phyloP scores from a whole-genome alignment of 805 yeast species.

The Wickerhamomyces mucosus region DNA sequence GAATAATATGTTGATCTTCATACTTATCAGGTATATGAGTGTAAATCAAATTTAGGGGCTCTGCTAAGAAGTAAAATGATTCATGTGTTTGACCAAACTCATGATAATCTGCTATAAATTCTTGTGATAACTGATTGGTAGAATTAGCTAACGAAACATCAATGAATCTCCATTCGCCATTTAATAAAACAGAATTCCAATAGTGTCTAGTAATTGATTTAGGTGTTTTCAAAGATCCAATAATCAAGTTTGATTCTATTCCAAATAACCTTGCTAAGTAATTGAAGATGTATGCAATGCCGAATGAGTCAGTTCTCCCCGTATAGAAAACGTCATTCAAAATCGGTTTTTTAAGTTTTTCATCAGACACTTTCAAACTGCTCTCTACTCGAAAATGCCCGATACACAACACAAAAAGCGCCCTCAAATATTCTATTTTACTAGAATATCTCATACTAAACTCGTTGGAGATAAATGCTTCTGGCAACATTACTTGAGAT shows the following conservation, averaged over 20 bases:
- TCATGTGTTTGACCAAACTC: constrained; percentile 17
- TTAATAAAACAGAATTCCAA: constrained; percentile 76
- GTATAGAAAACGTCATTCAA: constrained; percentile 32
- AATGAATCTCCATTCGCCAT: constrained; percentile 70
- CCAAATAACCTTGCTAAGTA: constrained; percentile 62
- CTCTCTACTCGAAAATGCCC: constrained; percentile 43
- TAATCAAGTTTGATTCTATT: constrained; percentile 64
- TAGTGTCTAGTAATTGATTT: constrained; percentile 68
- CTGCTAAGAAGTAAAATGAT: constrained; percentile 63
- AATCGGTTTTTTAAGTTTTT: constrained; percentile 20
- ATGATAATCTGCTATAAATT: background rate
- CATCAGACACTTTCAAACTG: constrained; percentile 2
- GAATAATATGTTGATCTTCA: constrained; percentile 77
- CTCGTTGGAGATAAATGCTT: constrained; percentile 43
- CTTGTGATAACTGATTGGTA: constrained; percentile 33
- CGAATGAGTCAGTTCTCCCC: constrained; percentile 55
- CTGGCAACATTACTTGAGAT: constrained; percentile 35
- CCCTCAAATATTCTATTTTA: constrained; percentile 53
- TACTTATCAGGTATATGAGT: constrained; percentile 81
- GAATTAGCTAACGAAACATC: constrained; percentile 63
- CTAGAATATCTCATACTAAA: constrained; percentile 43
- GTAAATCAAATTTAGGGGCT: constrained; percentile 66
- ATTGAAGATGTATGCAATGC: constrained; percentile 68
- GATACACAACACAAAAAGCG: constrained; percentile 51
- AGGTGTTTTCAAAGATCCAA: constrained; percentile 81